These are phyloP conservation scores for Papiliotrema nemorosa DNA, from an alignment of 1,284 basidiomycete genomes.

Conservation along the genomic window DNA sequence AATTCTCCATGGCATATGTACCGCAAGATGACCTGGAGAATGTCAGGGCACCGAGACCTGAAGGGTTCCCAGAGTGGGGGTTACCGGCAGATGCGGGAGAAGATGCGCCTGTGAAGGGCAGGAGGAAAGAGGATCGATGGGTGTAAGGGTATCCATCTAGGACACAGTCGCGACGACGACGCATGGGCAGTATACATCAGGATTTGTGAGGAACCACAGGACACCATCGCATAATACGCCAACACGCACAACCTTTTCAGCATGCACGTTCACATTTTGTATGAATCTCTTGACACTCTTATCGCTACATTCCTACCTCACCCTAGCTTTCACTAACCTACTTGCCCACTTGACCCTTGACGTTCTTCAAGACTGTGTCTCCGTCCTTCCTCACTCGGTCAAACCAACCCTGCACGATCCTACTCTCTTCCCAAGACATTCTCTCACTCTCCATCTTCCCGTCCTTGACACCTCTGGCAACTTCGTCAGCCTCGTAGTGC, in stretches of 20 bases:
- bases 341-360: constrained; percentile 25
- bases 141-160: no score
- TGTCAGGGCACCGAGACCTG: constrained; percentile 76
- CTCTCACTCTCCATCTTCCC: constrained; percentile 68
- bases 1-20: constrained; percentile 31
- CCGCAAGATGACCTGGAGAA: constrained; percentile 73
- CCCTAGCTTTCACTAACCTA: constrained; percentile 12
- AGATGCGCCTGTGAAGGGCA: constrained; percentile 44
- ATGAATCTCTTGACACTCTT: no score
- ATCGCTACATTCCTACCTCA: no score
- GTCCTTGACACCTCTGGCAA: constrained; percentile 70
- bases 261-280: no score
- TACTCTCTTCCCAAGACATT: constrained; percentile 72
- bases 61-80: constrained; percentile 83
- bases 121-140: constrained; percentile 42
- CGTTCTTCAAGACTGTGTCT: constrained; percentile 31
- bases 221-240: no score
- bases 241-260: no score
- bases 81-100: constrained; percentile 44
- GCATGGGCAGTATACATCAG: neutral
- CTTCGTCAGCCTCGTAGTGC: constrained; percentile 57
- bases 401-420: constrained; percentile 73
- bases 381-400: constrained; percentile 61
- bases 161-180: no score
- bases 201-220: neutral